A percentile compares a stretch with the other conserved stretches of the same genome.
phyloP scores from a whole-genome alignment of 2,329 filamentous ascomycete species.

The Purpureocillium takamizusanense region DNA sequence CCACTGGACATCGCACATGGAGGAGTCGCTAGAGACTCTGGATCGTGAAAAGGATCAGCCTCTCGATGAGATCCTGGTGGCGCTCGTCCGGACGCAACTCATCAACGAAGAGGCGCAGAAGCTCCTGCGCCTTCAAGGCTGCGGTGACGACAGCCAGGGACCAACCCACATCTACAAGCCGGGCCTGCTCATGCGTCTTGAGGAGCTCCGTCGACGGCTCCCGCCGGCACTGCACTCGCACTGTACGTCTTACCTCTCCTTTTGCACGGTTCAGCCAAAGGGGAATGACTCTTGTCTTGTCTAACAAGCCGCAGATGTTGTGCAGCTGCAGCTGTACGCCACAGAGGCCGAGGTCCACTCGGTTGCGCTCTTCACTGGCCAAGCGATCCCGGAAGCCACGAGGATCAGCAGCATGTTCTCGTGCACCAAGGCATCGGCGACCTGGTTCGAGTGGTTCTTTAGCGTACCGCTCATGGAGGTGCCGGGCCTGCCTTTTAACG shows the following conservation, averaged over 20 bases:
- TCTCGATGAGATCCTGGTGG: conserved; percentile 37
- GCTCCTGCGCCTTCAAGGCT: conserved; percentile 19
- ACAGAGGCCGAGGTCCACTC: conserved; percentile 23
- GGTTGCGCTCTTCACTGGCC: conserved; percentile 20
- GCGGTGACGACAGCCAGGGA: conserved; percentile 13
- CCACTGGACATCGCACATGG: conserved; percentile 49
- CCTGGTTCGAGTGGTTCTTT: conserved; percentile 28
- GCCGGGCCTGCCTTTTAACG: conserved; percentile 21
- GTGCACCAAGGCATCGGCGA: conserved; percentile 22
- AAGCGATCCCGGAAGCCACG: conserved; percentile 18
- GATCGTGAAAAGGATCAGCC: conserved; percentile 33
- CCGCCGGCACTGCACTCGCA: conserved; percentile 14
- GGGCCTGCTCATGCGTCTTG: conserved; percentile 17
- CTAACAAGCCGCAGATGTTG: conserved; percentile 12
- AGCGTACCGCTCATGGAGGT: conserved; percentile 18
- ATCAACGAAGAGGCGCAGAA: conserved; percentile 28
- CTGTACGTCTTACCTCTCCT: conserved; percentile 12
- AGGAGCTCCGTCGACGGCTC: conserved; percentile 14
- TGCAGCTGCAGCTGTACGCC: conserved; percentile 19
- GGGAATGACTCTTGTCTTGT: neutral
- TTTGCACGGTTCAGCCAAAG: neutral
- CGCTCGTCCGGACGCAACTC: conserved; percentile 26
- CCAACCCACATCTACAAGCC: conserved; percentile 24
- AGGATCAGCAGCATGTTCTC: conserved; percentile 26
- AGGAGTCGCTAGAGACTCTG: conserved; percentile 43